Conservation (phyloP, 2,329 filamentous ascomycete species). For the Coniochaeta sp. region DNA sequence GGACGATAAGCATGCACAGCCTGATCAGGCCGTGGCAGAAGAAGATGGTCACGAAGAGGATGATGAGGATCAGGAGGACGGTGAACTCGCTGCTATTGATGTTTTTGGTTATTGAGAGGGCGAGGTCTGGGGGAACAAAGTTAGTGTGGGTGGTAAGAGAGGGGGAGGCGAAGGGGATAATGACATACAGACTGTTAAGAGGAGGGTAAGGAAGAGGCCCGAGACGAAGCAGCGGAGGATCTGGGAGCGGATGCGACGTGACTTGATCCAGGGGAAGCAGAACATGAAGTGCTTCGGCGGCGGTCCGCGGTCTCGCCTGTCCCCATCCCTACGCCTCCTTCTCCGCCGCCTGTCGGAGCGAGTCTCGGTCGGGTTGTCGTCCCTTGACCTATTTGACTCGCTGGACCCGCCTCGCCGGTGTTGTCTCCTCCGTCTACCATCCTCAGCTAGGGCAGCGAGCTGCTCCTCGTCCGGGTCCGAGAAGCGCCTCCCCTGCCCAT, state of each 20-base stretch:
- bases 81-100: slow-evolving; percentile 65
- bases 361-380: slow-evolving; percentile 4
- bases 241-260: slow-evolving; percentile 44
- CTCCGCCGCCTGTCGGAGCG: slow-evolving; percentile 9
- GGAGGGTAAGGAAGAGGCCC: slow-evolving; percentile 50
- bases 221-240: slow-evolving; percentile 58
- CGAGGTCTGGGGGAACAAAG: slow-evolving; percentile 52
- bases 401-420: slow-evolving; percentile 6
- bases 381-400: slow-evolving; percentile 5
- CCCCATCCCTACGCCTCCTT: slow-evolving; percentile 1
- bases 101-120: slow-evolving; percentile 59
- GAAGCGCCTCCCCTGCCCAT: slow-evolving; percentile 17
- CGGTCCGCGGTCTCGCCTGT: slow-evolving; percentile 7
- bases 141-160: background rate
- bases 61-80: slow-evolving; percentile 71
- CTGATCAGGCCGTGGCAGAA: slow-evolving; percentile 75
- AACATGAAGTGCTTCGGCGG: slow-evolving; percentile 39
- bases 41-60: slow-evolving; percentile 67
- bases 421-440: slow-evolving; percentile 27
- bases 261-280: slow-evolving; percentile 50
- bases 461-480: slow-evolving; percentile 42
- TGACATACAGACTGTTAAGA: slow-evolving; percentile 60
- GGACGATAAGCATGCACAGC: slow-evolving; percentile 59
- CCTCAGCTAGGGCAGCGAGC: slow-evolving; percentile 35
- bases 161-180: background rate